Base-by-base conservation (phyloP, 176 grass and related monocot species). In the Cocos nucifera region DNA sequence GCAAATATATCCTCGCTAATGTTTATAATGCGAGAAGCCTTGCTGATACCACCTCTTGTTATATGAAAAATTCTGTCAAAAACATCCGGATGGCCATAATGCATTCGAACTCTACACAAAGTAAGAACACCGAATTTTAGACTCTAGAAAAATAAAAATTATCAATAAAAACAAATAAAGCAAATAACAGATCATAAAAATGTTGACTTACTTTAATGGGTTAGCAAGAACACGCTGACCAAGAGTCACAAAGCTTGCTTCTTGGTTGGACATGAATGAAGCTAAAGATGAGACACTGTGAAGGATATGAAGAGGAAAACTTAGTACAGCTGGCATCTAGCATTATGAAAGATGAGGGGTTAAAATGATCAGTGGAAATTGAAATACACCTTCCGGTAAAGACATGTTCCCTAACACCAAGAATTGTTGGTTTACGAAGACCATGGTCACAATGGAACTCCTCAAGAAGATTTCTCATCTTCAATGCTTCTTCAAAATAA, bases 31-130 rank as follows among this genome's bases (percentile, higher is more conserved):
- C 86, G 86, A 48, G 90, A 95, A 53, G 90, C 90, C 69, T 95
- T 95, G 69, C 90, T 95, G 19, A 95, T 95, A 51, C 90, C 90
- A 55, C 90, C 90, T 65, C 90, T 86, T 19, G 86, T 89, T 84
- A 95, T 84, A 82, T 95, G 90, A 73, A 95, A 95, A 79, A 95
- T 58, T 80, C 90, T 89, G 77, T 89, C 90, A 74, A 95, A 95
- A 75, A 95, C 90, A 89, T 95, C 90, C 51, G 90, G 90, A 63
- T 95, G 90, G 17, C 90, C 90, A 66, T 95, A 95, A 73, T 95
- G 86, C 90, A 95, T 95, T 56, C 90, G 88, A 24, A 95, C 86
- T 70, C 90, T 95, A 64, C 19, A 70, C 58, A 69, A 61, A 17
- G 26, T 1, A 63, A 73, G 2, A 54, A 17, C 4, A 25, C 35